Percentiles rank a stretch among this genome's conserved stretches.
These are phyloP conservation scores for Allantophomopsis lycopodina DNA, from an alignment of 2,329 filamentous ascomycete genomes.

Conservation along the genomic window DNA sequence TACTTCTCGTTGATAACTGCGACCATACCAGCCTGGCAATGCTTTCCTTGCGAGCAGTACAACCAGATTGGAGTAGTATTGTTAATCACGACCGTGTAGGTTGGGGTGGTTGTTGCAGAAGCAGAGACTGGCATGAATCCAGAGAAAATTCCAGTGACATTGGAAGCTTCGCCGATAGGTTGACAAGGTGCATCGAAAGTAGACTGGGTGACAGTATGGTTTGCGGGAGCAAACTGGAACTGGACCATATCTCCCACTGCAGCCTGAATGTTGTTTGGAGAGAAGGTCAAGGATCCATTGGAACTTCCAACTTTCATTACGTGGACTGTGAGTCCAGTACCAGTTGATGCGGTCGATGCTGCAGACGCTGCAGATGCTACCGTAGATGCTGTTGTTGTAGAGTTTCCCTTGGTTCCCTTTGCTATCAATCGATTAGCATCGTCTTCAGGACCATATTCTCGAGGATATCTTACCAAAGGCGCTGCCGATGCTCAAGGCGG, in stretches of 20 bases:
- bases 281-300: slow-evolving; percentile 39
- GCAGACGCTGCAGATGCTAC: neutral
- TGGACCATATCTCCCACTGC: slow-evolving; percentile 48
- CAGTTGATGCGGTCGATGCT: neutral
- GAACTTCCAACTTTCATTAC: slow-evolving; percentile 48
- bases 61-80: slow-evolving; percentile 62
- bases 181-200: slow-evolving; percentile 58
- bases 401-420: no score
- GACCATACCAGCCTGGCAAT: slow-evolving; percentile 43
- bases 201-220: slow-evolving; percentile 72
- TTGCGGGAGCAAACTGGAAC: slow-evolving; percentile 53
- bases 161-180: slow-evolving; percentile 36
- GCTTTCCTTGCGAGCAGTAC: slow-evolving; percentile 61
- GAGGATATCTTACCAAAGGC: slow-evolving; percentile 12
- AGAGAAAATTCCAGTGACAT: slow-evolving; percentile 47
- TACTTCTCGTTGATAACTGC: slow-evolving; percentile 38
- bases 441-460: no score
- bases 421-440: neutral
- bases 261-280: slow-evolving; percentile 51
- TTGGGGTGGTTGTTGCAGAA: slow-evolving; percentile 37
- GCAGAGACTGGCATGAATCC: slow-evolving; percentile 53
- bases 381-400: no score
- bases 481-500: slow-evolving; percentile 15
- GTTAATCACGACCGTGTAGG: slow-evolving; percentile 59
- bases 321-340: slow-evolving; percentile 28